Percentiles rank a stretch among this genome's conserved stretches.
phyloP scores from a whole-genome alignment of 192 early-diverging fungal genomes.

The Rhizophagus sp. region DNA sequence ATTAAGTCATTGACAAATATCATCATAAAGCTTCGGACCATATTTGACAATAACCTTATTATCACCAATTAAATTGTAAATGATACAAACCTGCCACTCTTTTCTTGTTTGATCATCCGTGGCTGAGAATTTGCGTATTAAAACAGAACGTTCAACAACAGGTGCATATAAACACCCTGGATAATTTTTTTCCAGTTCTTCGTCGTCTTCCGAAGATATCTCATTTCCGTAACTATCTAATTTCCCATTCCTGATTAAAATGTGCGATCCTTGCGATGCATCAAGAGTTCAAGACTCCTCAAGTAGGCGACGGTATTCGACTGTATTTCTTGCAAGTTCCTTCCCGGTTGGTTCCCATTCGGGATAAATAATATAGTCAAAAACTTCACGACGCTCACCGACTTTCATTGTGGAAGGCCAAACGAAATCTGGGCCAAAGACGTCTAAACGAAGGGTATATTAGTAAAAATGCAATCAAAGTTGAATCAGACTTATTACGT shows the following conservation, averaged over 20 bases:
- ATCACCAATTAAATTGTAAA: slow-evolving; percentile 27
- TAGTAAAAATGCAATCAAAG: slow-evolving; percentile 29
- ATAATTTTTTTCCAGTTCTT: slow-evolving; percentile 20
- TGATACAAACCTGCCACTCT: slow-evolving; percentile 27
- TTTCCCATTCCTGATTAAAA: slow-evolving; percentile 19
- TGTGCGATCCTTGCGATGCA: slow-evolving; percentile 14
- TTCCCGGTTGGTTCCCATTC: slow-evolving; percentile 21
- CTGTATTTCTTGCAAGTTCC: slow-evolving; percentile 27
- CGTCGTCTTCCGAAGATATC: slow-evolving; percentile 18
- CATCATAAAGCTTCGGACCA: neutral
- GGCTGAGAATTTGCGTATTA: slow-evolving; percentile 18
- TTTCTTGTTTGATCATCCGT: neutral
- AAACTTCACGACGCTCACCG: slow-evolving; percentile 12
- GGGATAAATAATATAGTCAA: slow-evolving; percentile 22
- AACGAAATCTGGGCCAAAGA: slow-evolving; percentile 1
- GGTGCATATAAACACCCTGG: slow-evolving; percentile 21
- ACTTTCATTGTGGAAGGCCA: slow-evolving; percentile 15
- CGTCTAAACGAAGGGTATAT: slow-evolving; percentile 21
- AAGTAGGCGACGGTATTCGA: slow-evolving; percentile 20
- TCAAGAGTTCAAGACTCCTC: slow-evolving; percentile 18
- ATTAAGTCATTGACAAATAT: slow-evolving; percentile 28
- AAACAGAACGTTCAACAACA: slow-evolving; percentile 1
- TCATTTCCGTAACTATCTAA: neutral
- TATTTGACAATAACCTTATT: slow-evolving; percentile 26
- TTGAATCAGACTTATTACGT: slow-evolving; percentile 22